A percentile compares a stretch with the other conserved stretches of the same genome.
Evolutionary conservation across 2,329 filamentous ascomycete species (phyloP).

Genomic region (Penicillium sp.): DNA sequence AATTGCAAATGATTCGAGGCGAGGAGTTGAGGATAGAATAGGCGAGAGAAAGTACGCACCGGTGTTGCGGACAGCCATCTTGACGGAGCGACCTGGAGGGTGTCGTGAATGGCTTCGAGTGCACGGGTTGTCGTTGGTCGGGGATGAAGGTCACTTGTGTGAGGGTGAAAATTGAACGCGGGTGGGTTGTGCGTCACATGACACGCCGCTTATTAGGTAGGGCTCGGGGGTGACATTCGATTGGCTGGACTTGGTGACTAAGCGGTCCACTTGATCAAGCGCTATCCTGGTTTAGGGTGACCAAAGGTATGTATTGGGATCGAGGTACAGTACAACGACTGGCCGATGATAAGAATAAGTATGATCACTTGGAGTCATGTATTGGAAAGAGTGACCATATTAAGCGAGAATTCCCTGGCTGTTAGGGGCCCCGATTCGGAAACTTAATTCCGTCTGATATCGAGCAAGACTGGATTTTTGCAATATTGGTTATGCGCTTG

Average conservation of each 20-base stretch:
- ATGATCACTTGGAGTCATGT: too few relatives aligned
- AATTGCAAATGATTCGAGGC: conserved; percentile 13
- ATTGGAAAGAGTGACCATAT: too few relatives aligned
- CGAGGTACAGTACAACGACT: too few relatives aligned
- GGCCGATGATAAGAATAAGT: too few relatives aligned
- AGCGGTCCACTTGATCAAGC: background rate
- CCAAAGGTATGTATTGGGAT: background rate
- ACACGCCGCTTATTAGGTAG: conserved; percentile 25
- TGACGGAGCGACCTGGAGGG: conserved; percentile 27
- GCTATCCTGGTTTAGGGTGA: background rate
- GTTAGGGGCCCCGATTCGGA: background rate
- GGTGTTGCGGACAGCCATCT: conserved; percentile 33
- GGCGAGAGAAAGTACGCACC: conserved; percentile 21
- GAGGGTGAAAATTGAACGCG: conserved; percentile 28
- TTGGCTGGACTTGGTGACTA: conserved; percentile 8
- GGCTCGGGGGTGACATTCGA: conserved; percentile 14
- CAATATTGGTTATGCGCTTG: too few relatives aligned
- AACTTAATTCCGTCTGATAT: background rate
- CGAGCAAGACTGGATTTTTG: background rate
- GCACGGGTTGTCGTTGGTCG: conserved; percentile 34
- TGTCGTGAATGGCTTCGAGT: conserved; percentile 30
- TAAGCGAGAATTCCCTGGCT: too few relatives aligned
- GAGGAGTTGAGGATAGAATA: conserved; percentile 9
- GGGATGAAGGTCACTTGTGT: conserved; percentile 23
- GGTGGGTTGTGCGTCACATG: conserved; percentile 34